Conservation (phyloP, 1,139 yeast species). For the Geotrichum aggregatum region DNA sequence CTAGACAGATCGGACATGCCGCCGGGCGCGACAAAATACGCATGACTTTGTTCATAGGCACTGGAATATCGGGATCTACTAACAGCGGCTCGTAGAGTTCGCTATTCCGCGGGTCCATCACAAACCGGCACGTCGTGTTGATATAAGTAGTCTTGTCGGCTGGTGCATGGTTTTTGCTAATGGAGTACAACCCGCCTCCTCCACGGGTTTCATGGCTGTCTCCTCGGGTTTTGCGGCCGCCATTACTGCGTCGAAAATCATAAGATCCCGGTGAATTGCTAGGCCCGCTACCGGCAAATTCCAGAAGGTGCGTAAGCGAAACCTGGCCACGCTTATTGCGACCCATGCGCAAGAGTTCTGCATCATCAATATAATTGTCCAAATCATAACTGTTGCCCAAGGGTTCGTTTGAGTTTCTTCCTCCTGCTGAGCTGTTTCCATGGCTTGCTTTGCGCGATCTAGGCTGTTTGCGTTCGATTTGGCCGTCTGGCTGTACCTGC, state of each 20-base stretch:
- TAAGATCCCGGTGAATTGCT: constrained; percentile 12
- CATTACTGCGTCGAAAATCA: constrained; percentile 13
- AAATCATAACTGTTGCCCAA: constrained; percentile 1
- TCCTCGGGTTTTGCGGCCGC: constrained; percentile 1
- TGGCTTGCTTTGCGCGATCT: not conserved
- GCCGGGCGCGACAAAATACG: constrained; percentile 72
- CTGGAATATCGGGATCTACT: constrained; percentile 69
- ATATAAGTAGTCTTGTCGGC: constrained; percentile 70
- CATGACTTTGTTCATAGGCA: constrained; percentile 58
- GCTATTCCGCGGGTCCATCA: constrained; percentile 54
- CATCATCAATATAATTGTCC: constrained; percentile 5
- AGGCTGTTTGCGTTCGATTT: not conserved
- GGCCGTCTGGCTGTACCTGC: not conserved
- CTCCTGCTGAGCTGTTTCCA: not conserved
- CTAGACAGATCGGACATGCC: constrained; percentile 85
- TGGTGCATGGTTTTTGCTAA: constrained; percentile 13
- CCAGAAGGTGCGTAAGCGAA: constrained; percentile 35
- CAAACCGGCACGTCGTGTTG: constrained; percentile 79
- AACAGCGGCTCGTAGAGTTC: constrained; percentile 55
- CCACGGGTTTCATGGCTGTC: not conserved
- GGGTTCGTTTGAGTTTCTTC: not conserved
- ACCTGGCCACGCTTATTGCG: constrained; percentile 31
- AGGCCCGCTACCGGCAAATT: constrained; percentile 27
- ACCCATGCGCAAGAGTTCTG: not conserved
- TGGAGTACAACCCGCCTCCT: constrained; percentile 8